Evolutionary conservation across 2,329 filamentous ascomycete genomes (phyloP).

Genomic region (Lachnellula willkommii): DNA sequence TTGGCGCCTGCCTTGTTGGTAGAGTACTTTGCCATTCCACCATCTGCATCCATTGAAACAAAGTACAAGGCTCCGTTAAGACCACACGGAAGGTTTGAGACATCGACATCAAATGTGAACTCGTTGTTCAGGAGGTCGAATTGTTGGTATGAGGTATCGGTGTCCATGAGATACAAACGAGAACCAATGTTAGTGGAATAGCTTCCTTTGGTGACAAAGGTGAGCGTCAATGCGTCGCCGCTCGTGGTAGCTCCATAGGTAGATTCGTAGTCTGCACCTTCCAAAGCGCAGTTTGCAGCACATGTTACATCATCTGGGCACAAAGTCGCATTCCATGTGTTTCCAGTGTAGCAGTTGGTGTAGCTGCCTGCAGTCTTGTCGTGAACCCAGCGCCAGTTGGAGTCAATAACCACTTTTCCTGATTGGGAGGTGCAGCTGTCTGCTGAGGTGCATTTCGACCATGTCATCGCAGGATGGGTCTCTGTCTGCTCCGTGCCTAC

Average conservation of each 20-base stretch:
- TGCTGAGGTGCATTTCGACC: constrained; percentile 43
- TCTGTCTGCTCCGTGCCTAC: constrained; percentile 42
- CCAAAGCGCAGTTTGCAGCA: constrained; percentile 46
- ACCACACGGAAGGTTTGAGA: constrained; percentile 63
- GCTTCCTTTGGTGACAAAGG: constrained; percentile 48
- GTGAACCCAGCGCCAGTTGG: constrained; percentile 56
- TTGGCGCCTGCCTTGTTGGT: constrained; percentile 52
- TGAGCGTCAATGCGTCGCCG: constrained; percentile 47
- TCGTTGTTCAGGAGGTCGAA: constrained; percentile 62
- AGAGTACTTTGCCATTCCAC: constrained; percentile 47
- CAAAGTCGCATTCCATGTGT: constrained; percentile 37
- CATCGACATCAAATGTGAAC: constrained; percentile 68
- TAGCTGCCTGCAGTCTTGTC: constrained; percentile 34
- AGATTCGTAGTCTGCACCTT: constrained; percentile 46
- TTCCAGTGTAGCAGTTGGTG: constrained; percentile 36
- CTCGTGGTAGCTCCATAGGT: constrained; percentile 51
- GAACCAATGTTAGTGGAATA: constrained; percentile 43
- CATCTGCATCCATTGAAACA: constrained; percentile 57
- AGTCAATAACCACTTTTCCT: constrained; percentile 46
- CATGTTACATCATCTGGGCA: constrained; percentile 40
- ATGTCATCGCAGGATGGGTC: constrained; percentile 47
- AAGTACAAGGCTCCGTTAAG: constrained; percentile 68
- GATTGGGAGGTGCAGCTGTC: constrained; percentile 41
- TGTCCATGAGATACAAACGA: constrained; percentile 58
- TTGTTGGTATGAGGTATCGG: constrained; percentile 54